Conservation (phyloP, 371 early-diverging fungal species). For the Pancytospora epiphaga region DNA sequence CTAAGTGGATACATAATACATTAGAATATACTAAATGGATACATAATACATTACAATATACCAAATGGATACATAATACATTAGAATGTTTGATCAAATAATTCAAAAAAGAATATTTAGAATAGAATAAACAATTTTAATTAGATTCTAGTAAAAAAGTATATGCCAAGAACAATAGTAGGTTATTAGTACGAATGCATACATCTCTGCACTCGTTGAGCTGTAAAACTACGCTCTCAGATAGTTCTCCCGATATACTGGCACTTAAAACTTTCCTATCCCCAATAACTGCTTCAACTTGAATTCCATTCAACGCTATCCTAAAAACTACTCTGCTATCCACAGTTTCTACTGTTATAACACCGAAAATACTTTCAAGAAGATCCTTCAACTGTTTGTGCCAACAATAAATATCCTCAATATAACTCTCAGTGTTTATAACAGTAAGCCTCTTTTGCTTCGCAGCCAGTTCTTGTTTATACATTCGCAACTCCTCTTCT, state of each 20-base stretch:
- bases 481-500: conserved; percentile 11
- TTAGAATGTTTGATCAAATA: too few relatives aligned
- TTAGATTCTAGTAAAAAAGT: too few relatives aligned
- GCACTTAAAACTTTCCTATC: background rate
- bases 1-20: too few relatives aligned
- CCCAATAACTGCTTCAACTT: background rate
- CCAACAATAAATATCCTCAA: conserved; percentile 52
- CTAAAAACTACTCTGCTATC: background rate
- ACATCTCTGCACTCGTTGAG: background rate
- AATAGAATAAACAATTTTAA: too few relatives aligned
- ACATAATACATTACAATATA: too few relatives aligned
- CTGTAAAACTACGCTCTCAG: background rate
- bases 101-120: too few relatives aligned
- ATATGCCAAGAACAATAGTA: background rate
- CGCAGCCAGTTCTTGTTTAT: conserved; percentile 20
- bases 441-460: conserved; percentile 40
- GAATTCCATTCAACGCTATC: background rate
- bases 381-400: conserved; percentile 24
- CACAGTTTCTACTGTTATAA: background rate
- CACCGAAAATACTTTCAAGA: conserved; percentile 43
- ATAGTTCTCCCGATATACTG: background rate
- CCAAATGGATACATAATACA: too few relatives aligned
- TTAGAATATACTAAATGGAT: too few relatives aligned
- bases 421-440: conserved; percentile 37
- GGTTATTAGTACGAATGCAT: background rate